Conservation (phyloP, 768 basidiomycete species). For the Leucogyrophana mollusca region DNA sequence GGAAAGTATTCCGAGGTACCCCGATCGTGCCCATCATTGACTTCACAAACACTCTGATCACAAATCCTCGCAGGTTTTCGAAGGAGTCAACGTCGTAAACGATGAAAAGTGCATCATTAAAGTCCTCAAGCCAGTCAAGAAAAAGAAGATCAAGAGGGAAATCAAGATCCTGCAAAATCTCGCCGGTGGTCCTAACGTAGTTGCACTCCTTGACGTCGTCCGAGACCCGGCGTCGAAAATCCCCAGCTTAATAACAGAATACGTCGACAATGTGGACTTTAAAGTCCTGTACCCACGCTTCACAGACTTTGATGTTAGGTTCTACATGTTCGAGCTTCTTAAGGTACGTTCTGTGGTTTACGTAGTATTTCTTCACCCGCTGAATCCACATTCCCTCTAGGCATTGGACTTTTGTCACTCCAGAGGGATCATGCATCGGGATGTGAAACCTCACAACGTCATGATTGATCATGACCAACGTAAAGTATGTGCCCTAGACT, state of each 20-base stretch:
- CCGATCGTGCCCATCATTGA: conserved; percentile 3
- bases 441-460: conserved; percentile 98
- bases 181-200: conserved; percentile 93
- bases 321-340: conserved; percentile 94
- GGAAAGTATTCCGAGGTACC: conserved; percentile 93
- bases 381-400: conserved; percentile 37
- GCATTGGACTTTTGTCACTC: conserved; percentile 98
- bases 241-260: conserved; percentile 95
- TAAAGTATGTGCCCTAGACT: conserved; percentile 53
- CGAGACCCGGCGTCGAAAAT: conserved; percentile 96
- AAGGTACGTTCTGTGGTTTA: conserved; percentile 51
- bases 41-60: conserved; percentile 12
- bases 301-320: conserved; percentile 93
- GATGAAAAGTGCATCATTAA: conserved; percentile 98
- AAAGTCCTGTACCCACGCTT: conserved; percentile 95
- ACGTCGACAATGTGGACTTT: conserved; percentile 97
- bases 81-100: conserved; percentile 87
- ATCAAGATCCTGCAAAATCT: conserved; percentile 98
- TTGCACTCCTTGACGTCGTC: conserved; percentile 91
- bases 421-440: conserved; percentile 97
- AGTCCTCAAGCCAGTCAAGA: conserved; percentile 98
- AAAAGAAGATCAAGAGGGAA: conserved; percentile 99
- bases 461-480: conserved; percentile 99
- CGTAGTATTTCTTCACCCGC: background rate
- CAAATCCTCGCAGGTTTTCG: conserved; percentile 65